Evolutionary conservation across 257 asterid species (phyloP), one percentile per base, ranked within the genome.

Genomic region (Solanum piurae): DNA sequence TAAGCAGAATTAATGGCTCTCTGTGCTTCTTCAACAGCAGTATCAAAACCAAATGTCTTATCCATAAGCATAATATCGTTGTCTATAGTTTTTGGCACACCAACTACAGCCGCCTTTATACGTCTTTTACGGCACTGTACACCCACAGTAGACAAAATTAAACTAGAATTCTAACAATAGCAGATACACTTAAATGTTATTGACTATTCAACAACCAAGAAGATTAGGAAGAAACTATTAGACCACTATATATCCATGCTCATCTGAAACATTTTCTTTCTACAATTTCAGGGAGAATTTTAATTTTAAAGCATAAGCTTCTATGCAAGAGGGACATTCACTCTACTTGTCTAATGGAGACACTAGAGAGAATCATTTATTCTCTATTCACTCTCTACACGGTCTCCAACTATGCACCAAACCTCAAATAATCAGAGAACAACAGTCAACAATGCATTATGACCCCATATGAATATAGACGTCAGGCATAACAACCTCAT

Each of bases 1-100:
- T 97, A 95, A 80, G 99, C 98, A 58, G 98, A 92, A 89, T 95
- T 91, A 34, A 97, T 97, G 74, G 99, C 99, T 90, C 99, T 91
- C 90, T 97, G 99, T 49, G 99, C 98, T 93, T 97, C 99, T 93
- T 97, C 99, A 83, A 97, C 99, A 71, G 99, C 99, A 66, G 99
- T 97, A 93, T 97, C 99, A 87, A 97, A 97, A 88, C 99, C 99
- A 90, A 97, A 97, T 68, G 99, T 95, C 89, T 95, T 97, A 90
- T 97, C 99, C 98, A 97, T 97, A 87, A 93, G 96, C 92, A 95
- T 89, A 89, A 97, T 97, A 92, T 97, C 99, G 37, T 97, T 97
- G 93, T 97, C 99, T 87, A 95, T 95, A 38, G 99, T 97, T 94
- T 97, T 97, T 46, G 99, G 99, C 83, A 97, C 99, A 83, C 99